Evolutionary conservation across 805 yeast genomes (phyloP), one percentile per base, ranked within the genome.

Genomic region (Metschnikowia amazonensis): DNA sequence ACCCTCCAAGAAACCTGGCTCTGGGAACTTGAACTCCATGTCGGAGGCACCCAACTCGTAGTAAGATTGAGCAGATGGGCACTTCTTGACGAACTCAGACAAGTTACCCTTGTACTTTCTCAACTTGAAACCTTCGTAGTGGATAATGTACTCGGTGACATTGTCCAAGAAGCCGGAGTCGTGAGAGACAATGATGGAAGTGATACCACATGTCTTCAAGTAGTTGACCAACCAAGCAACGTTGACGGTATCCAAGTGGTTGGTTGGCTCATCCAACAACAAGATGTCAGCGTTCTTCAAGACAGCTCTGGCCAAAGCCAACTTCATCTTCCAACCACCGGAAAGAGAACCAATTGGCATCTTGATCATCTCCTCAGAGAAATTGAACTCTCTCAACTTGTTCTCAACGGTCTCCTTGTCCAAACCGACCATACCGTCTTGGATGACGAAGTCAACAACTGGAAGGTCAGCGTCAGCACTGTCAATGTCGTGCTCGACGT

Each of bases 301-400:
- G 67, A 92, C 97, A 69, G 99, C 99, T 79, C 97, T 89, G 64
- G 99, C 98, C 67, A 92, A 82, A 70, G 98, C 98, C 74, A 92
- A 84, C 79, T 94, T 94, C 99, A 92, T 92, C 85, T 94, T 94
- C 99, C 99, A 92, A 84, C 99, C 99, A 85, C 99, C 99, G 68
- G 99, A 94, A 63, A 94, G 82, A 57, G 97, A 87, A 68, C 89
- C 82, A 72, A 92, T 92, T 67, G 97, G 95, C 95, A 86, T 87
- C 56, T 66, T 69, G 66, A 86, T 82, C 97, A 92, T 94, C 68
- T 84, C 96, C 50, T 88, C 92, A 62, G 94, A 65, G 90, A 94
- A 94, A 67, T 83, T 82, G 80, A 94, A 92, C 76, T 89, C 97
- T 54, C 72, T 74, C 72, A 94, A 84, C 72, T 89, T 87, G 56